Conservation (phyloP, 169 alveolate species). For the Haemoproteus tartakovskyi region DNA sequence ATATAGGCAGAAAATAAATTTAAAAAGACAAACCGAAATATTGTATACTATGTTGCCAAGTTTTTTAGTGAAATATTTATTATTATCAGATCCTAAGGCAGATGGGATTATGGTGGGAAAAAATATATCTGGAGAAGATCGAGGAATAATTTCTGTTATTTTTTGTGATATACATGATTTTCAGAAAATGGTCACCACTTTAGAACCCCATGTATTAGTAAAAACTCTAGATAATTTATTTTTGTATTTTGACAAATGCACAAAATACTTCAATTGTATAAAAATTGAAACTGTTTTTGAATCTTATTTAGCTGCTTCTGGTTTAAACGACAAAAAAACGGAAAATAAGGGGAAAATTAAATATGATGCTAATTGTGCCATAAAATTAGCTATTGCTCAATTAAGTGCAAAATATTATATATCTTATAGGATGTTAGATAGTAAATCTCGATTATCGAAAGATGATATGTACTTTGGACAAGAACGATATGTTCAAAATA, state of each 20-base stretch:
- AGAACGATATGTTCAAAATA: constrained; percentile 45
- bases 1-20: constrained; percentile 75
- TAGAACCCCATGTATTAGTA: constrained; percentile 90
- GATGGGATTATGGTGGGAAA: constrained; percentile 74
- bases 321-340: constrained; percentile 72
- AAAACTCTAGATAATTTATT: constrained; percentile 91
- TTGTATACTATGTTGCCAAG: constrained; percentile 88
- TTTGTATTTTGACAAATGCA: constrained; percentile 91
- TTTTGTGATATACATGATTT: constrained; percentile 97
- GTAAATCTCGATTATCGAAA: neutral
- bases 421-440: constrained; percentile 13
- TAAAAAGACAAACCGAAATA: constrained; percentile 84
- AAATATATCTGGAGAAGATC: constrained; percentile 80
- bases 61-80: constrained; percentile 82
- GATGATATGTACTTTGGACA: too few species aligned
- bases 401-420: constrained; percentile 62
- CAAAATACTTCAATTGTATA: constrained; percentile 88
- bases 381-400: constrained; percentile 63
- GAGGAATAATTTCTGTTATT: constrained; percentile 92
- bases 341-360: constrained; percentile 32
- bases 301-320: constrained; percentile 90
- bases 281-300: constrained; percentile 91
- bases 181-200: constrained; percentile 91
- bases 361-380: constrained; percentile 65
- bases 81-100: constrained; percentile 69